Evolutionary conservation across 2,329 filamentous ascomycete genomes (phyloP).

Genomic region (Cladosporium sp.): DNA sequence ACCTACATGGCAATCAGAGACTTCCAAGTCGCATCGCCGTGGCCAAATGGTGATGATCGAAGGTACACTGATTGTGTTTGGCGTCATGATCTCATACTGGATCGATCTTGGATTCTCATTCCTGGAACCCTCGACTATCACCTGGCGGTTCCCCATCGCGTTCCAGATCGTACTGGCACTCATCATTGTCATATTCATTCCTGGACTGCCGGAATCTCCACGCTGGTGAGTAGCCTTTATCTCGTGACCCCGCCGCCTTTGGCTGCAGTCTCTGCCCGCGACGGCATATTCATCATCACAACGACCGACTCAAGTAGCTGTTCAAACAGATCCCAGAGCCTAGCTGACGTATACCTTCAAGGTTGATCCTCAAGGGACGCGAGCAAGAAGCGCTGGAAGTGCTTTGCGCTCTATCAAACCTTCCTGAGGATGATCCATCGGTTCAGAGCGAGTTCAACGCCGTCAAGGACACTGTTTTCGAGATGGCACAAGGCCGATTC

Average conservation of each 20-base stretch:
- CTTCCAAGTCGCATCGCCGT: slow-evolving; percentile 53
- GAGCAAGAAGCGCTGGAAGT: slow-evolving; percentile 55
- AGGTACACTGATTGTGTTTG: slow-evolving; percentile 50
- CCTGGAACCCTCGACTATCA: slow-evolving; percentile 43
- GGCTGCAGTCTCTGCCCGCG: slow-evolving; percentile 34
- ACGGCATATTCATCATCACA: slow-evolving; percentile 44
- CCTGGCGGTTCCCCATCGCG: slow-evolving; percentile 48
- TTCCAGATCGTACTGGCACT: slow-evolving; percentile 61
- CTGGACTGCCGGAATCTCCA: slow-evolving; percentile 59
- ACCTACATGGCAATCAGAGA: slow-evolving; percentile 56
- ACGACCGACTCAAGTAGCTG: neutral
- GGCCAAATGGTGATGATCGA: slow-evolving; percentile 58
- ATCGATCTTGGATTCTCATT: slow-evolving; percentile 52
- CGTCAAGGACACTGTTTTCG: slow-evolving; percentile 57
- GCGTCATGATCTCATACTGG: slow-evolving; percentile 45
- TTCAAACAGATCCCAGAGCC: neutral
- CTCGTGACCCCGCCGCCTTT: slow-evolving; percentile 26
- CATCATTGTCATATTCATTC: slow-evolving; percentile 52
- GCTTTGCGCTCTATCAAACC: slow-evolving; percentile 50
- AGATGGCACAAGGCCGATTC: slow-evolving; percentile 42
- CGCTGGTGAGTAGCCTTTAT: slow-evolving; percentile 49
- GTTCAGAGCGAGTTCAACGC: slow-evolving; percentile 52
- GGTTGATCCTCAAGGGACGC: slow-evolving; percentile 59
- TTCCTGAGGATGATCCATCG: slow-evolving; percentile 47
- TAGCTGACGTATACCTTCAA: neutral